A percentile compares a stretch with the other conserved stretches of the same genome.
phyloP scores from a whole-genome alignment of 164 flowering plant genomes.

The Amborella trichopoda region DNA sequence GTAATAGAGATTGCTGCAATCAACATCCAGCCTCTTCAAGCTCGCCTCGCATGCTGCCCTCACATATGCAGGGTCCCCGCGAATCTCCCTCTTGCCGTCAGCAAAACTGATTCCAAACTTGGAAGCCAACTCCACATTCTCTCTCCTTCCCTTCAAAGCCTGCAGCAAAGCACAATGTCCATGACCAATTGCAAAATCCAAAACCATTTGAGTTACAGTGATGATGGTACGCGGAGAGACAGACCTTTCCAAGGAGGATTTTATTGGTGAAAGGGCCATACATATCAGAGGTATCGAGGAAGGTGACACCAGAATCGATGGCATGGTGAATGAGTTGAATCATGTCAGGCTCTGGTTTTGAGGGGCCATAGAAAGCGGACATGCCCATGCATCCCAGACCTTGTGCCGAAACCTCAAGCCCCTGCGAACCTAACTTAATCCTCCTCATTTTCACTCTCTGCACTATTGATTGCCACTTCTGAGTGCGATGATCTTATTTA shows the following conservation, averaged over 20 bases:
- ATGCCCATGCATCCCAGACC: conserved; percentile 30
- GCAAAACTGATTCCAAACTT: conserved; percentile 8
- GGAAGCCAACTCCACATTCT: conserved; percentile 13
- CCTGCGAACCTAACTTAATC: conserved; percentile 25
- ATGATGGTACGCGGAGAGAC: background rate
- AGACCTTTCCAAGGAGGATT: conserved; percentile 19
- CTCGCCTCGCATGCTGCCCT: conserved; percentile 6
- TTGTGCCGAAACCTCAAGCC: conserved; percentile 18
- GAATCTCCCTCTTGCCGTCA: conserved; percentile 3
- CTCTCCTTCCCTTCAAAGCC: conserved; percentile 14
- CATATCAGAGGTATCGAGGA: conserved; percentile 31
- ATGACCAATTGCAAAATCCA: background rate
- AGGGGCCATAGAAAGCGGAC: conserved; percentile 22
- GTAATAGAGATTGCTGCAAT: conserved; percentile 10
- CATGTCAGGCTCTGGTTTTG: conserved; percentile 25
- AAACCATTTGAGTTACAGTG: background rate
- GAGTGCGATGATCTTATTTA: no score
- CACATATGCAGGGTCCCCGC: conserved; percentile 8
- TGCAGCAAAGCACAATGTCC: no score
- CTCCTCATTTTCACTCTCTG: no score
- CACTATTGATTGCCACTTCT: no score
- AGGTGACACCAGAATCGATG: conserved; percentile 20
- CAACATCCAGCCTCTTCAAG: conserved; percentile 9
- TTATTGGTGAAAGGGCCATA: conserved; percentile 30
- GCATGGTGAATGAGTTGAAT: conserved; percentile 24